These are phyloP conservation scores for Penicillium cinerascens DNA, from an alignment of 495 filamentous ascomycete genomes.

Conservation along the genomic window DNA sequence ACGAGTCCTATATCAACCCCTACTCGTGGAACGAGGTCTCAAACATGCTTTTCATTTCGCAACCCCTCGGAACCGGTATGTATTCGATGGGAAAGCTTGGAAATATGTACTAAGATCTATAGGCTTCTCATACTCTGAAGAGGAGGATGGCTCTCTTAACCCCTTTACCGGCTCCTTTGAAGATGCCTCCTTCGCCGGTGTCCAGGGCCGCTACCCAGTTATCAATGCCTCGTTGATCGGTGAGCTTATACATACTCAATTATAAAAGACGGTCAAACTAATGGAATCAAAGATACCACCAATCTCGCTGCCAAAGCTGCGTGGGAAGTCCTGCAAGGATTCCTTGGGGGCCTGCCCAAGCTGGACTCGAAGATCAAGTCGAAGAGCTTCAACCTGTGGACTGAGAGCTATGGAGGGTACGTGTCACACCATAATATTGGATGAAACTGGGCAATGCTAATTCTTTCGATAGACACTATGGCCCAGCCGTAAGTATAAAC, in stretches of 20 bases:
- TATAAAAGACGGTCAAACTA: neutral
- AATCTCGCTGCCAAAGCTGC: constrained; percentile 52
- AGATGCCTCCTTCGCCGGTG: constrained; percentile 36
- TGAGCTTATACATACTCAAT: constrained; percentile 1
- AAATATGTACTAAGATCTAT: neutral
- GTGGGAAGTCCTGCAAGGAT: constrained; percentile 57
- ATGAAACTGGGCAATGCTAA: constrained; percentile 6
- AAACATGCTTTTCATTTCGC: constrained; percentile 73
- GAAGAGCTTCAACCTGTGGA: constrained; percentile 49
- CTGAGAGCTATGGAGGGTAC: constrained; percentile 60
- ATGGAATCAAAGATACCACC: constrained; percentile 37
- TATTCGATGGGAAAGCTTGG: neutral
- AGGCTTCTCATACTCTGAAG: constrained; percentile 55
- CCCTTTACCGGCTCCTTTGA: constrained; percentile 42
- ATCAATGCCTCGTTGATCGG: constrained; percentile 46
- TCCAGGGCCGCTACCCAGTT: constrained; percentile 46
- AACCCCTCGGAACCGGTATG: constrained; percentile 56
- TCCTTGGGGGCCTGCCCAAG: constrained; percentile 50
- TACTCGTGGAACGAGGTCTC: constrained; percentile 71
- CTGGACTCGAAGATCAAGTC: constrained; percentile 49
- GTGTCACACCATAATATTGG: constrained; percentile 32
- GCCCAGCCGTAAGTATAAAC: constrained; percentile 44
- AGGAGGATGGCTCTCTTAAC: constrained; percentile 41
- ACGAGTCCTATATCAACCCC: constrained; percentile 52
- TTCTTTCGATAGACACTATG: constrained; percentile 36